phyloP scores from a whole-genome alignment of 371 early-diverging fungal genomes.

The Mortierella sp. region DNA sequence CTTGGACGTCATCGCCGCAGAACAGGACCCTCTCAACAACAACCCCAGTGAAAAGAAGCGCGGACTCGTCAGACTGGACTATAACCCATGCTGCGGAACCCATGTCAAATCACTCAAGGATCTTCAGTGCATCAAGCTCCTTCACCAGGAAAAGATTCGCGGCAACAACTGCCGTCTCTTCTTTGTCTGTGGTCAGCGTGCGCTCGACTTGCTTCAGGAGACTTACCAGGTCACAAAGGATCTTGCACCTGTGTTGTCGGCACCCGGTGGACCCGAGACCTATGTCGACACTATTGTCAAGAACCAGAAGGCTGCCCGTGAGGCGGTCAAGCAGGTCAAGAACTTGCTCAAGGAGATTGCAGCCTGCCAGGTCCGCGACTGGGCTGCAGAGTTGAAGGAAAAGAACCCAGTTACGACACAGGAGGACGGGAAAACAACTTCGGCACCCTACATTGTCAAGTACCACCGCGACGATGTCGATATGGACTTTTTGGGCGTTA shows the following conservation, averaged over 20 bases:
- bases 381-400: conserved; percentile 57
- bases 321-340: conserved; percentile 61
- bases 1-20: conserved; percentile 42
- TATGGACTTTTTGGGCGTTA: conserved; percentile 65
- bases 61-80: conserved; percentile 62
- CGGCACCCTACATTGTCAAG: conserved; percentile 28
- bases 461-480: conserved; percentile 75
- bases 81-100: conserved; percentile 90
- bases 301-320: conserved; percentile 60
- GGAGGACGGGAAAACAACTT: conserved; percentile 4
- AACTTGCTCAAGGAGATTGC: conserved; percentile 67
- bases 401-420: conserved; percentile 12
- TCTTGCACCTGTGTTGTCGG: conserved; percentile 67
- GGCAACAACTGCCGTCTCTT: conserved; percentile 78
- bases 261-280: conserved; percentile 65
- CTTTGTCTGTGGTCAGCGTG: conserved; percentile 78
- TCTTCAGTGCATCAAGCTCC: conserved; percentile 74
- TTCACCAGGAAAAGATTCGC: conserved; percentile 76
- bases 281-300: conserved; percentile 71
- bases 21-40: conserved; percentile 33
- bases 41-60: conserved; percentile 10
- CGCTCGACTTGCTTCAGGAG: conserved; percentile 63
- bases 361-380: conserved; percentile 57
- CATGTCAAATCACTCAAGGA: conserved; percentile 74
- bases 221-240: conserved; percentile 64